Evolutionary conservation across 345 rosid species (phyloP).

Genomic region (Nasturtium officinale): DNA sequence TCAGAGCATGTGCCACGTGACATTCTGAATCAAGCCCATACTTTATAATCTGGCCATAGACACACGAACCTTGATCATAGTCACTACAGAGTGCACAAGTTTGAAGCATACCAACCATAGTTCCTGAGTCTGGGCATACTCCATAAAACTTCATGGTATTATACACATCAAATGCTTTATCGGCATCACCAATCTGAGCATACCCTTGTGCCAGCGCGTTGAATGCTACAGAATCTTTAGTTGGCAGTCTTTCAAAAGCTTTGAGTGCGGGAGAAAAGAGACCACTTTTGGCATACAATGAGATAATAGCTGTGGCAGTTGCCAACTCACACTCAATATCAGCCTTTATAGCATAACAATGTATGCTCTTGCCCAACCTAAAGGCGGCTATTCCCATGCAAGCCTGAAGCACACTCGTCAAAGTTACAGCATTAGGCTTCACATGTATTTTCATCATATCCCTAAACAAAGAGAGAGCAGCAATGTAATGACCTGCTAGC

Average conservation of each 20-base stretch:
- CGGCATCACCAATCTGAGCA: conserved; percentile 47
- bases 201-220: conserved; percentile 64
- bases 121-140: conserved; percentile 52
- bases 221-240: conserved; percentile 61
- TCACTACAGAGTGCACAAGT: conserved; percentile 50
- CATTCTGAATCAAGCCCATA: conserved; percentile 53
- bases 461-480: conserved; percentile 52
- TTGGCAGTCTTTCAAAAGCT: conserved; percentile 49
- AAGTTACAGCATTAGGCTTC: conserved; percentile 52
- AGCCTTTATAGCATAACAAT: conserved; percentile 56
- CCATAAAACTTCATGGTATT: conserved; percentile 47
- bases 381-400: conserved; percentile 47
- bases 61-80: conserved; percentile 49
- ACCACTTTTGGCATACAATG: conserved; percentile 64
- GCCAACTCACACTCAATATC: conserved; percentile 49
- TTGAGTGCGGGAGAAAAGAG: conserved; percentile 44
- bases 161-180: conserved; percentile 48
- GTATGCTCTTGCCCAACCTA: conserved; percentile 61
- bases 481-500: conserved; percentile 56
- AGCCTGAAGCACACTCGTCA: conserved; percentile 56
- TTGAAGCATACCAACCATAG: conserved; percentile 60
- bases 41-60: conserved; percentile 49
- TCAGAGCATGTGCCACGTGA: conserved; percentile 55
- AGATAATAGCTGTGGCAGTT: conserved; percentile 54
- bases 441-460: conserved; percentile 51